Percentiles rank a stretch among this genome's conserved stretches.
Evolutionary conservation across 2,329 filamentous ascomycete species (phyloP).

Genomic region (Capronia epimyces): DNA sequence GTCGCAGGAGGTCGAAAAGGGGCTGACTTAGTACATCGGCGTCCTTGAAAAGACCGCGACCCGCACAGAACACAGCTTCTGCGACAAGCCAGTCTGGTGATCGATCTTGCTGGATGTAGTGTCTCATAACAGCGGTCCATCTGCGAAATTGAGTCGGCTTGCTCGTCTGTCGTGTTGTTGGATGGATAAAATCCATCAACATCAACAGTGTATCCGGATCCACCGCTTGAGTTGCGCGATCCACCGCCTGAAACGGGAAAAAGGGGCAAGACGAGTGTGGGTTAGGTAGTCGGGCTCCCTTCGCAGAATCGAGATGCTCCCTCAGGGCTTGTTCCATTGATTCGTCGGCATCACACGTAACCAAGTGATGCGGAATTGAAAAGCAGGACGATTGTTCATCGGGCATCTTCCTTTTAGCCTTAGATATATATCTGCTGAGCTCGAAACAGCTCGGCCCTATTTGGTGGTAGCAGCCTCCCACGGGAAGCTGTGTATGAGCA

Average conservation of each 20-base stretch:
- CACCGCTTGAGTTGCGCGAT: slow-evolving; percentile 1
- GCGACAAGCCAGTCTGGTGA: slow-evolving; percentile 7
- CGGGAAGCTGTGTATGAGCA: neutral
- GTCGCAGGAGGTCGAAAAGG: slow-evolving; percentile 15
- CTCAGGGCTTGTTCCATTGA: slow-evolving; percentile 3
- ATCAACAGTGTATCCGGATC: neutral
- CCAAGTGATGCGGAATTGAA: neutral
- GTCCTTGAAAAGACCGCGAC: neutral
- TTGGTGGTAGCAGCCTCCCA: neutral
- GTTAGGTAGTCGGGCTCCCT: neutral
- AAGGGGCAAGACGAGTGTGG: neutral
- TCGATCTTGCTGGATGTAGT: neutral
- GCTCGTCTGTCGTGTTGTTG: neutral
- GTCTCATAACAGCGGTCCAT: slow-evolving; percentile 10
- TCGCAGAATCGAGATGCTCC: neutral
- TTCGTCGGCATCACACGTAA: slow-evolving; percentile 1
- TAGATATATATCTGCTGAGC: neutral
- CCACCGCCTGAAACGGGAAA: neutral
- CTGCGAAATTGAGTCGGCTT: neutral
- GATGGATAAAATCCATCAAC: slow-evolving; percentile 4
- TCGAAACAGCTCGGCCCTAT: neutral
- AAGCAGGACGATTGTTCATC: neutral
- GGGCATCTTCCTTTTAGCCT: neutral
- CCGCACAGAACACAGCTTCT: slow-evolving; percentile 8
- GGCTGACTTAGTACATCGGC: slow-evolving; percentile 5